These are phyloP conservation scores for Fusarium kyushuense DNA, from an alignment of 2,329 filamentous ascomycete species.

Conservation along the genomic window DNA sequence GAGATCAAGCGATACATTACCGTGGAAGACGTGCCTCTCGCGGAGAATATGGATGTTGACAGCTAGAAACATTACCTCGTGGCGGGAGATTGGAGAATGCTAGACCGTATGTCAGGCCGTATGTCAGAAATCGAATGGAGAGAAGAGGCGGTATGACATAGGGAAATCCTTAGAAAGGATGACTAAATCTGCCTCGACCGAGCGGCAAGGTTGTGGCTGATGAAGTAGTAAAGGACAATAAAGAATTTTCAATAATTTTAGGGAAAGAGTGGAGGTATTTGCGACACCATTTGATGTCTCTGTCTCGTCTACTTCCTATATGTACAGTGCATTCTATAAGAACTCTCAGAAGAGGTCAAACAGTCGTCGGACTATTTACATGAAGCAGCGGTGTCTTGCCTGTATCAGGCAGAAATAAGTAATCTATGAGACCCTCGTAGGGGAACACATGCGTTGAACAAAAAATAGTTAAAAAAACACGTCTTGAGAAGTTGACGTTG, in stretches of 20 bases:
- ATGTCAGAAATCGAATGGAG: slow-evolving; percentile 19
- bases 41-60: slow-evolving; percentile 77
- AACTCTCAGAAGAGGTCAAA: slow-evolving; percentile 33
- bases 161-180: slow-evolving; percentile 39
- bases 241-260: slow-evolving; percentile 27
- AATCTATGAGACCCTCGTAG: slow-evolving; percentile 15
- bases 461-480: slow-evolving; percentile 25
- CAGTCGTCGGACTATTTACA: slow-evolving; percentile 1
- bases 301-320: slow-evolving; percentile 9
- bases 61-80: slow-evolving; percentile 53
- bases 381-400: slow-evolving; percentile 19
- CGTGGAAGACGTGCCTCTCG: slow-evolving; percentile 83
- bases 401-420: slow-evolving; percentile 14
- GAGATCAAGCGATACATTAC: slow-evolving; percentile 95
- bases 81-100: neutral
- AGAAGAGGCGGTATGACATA: slow-evolving; percentile 46
- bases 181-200: slow-evolving; percentile 28
- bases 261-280: neutral
- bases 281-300: neutral
- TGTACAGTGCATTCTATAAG: slow-evolving; percentile 33
- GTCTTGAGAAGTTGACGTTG: slow-evolving; percentile 24
- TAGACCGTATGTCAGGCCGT: no score
- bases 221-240: slow-evolving; percentile 11
- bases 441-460: slow-evolving; percentile 38
- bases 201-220: slow-evolving; percentile 18